Conservation (phyloP, 257 asterid species). For the Gardenia jasminoides region DNA sequence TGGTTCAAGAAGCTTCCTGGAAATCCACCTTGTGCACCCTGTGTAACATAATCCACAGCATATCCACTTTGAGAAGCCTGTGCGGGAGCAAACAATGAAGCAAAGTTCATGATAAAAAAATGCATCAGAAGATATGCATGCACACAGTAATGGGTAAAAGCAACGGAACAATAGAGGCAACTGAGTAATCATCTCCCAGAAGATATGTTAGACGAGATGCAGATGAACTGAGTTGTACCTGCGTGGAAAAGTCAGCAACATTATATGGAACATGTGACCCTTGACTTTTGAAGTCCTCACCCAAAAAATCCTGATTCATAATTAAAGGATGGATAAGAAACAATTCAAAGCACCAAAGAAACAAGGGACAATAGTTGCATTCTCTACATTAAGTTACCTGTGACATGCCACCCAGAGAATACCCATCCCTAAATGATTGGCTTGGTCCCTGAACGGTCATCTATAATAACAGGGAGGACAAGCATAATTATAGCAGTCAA, state of each 20-base stretch:
- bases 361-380: too few relatives aligned
- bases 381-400: slow-evolving; percentile 48
- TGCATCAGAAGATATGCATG: background rate
- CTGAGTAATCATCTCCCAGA: background rate
- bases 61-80: slow-evolving; percentile 95
- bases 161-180: background rate
- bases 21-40: slow-evolving; percentile 87
- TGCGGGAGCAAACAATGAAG: slow-evolving; percentile 7
- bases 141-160: background rate
- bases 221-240: slow-evolving; percentile 39
- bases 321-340: slow-evolving; percentile 8
- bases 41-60: slow-evolving; percentile 73
- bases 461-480: slow-evolving; percentile 17
- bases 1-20: slow-evolving; percentile 84
- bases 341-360: background rate
- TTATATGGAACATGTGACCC: slow-evolving; percentile 93
- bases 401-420: slow-evolving; percentile 90
- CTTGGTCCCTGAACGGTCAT: slow-evolving; percentile 62
- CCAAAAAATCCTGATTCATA: slow-evolving; percentile 72
- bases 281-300: slow-evolving; percentile 96
- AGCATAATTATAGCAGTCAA: background rate
- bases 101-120: background rate
- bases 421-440: slow-evolving; percentile 83
- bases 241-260: slow-evolving; percentile 83
- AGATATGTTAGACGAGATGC: background rate